These are phyloP conservation scores for Colletotrichum musicola DNA, from an alignment of 2,329 filamentous ascomycete genomes.

Conservation along the genomic window DNA sequence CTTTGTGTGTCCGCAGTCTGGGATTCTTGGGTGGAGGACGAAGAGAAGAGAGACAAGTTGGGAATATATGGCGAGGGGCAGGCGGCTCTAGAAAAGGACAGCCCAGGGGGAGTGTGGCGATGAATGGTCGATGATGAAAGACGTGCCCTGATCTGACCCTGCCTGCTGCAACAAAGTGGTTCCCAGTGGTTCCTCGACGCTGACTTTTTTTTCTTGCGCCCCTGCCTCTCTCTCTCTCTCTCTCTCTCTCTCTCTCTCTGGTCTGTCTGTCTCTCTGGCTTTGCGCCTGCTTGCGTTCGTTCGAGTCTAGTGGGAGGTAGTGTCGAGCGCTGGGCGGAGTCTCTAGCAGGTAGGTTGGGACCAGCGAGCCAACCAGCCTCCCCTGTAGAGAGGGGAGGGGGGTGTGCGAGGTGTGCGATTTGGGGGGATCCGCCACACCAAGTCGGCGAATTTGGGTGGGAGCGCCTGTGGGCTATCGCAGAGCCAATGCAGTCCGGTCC, in stretches of 20 bases:
- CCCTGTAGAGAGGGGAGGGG: not conserved
- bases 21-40: conserved; percentile 26
- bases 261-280: conserved; percentile 1
- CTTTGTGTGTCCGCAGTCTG: not conserved
- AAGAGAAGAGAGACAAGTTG: conserved; percentile 38
- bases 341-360: conserved; percentile 19
- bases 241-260: too few relatives aligned
- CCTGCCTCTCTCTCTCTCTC: conserved; percentile 23
- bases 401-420: conserved; percentile 8
- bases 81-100: conserved; percentile 38
- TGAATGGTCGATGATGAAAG: conserved; percentile 41
- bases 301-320: conserved; percentile 33
- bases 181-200: conserved; percentile 37
- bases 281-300: conserved; percentile 38
- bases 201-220: conserved; percentile 28
- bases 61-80: conserved; percentile 35
- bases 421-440: conserved; percentile 34
- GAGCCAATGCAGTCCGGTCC: conserved; percentile 34
- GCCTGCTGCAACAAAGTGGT: conserved; percentile 38
- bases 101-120: conserved; percentile 40
- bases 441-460: conserved; percentile 38
- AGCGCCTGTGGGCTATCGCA: conserved; percentile 38
- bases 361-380: conserved; percentile 31
- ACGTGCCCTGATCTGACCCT: conserved; percentile 38
- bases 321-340: conserved; percentile 36